Evolutionary conservation across 169 alveolate genomes (phyloP), one percentile per base, ranked within the genome.

Genomic region (Plasmodium yoelii): DNA sequence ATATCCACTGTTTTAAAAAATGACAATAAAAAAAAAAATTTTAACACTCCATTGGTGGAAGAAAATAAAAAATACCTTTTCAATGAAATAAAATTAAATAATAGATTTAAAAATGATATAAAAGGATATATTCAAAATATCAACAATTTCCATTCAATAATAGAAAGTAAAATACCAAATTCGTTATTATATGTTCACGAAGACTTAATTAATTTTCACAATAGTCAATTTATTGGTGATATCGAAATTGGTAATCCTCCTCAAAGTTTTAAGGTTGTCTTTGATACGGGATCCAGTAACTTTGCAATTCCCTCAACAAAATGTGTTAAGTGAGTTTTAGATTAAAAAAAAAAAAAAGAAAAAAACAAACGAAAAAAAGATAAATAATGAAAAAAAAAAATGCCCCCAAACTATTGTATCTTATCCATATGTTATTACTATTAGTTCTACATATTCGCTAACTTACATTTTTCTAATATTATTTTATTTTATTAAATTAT

Each of bases 211-310:
- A 96, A 96, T 73, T 96, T 93, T 91, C 97, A 96, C 80, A 96
- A 96, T 91, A 95, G 97, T 70, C 98, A 96, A 55, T 96, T 95
- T 69, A 95, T 96, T 91, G 98, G 98, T 18, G 95, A 95, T 59
- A 95, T 96, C 10, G 93, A 94, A 60, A 90, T 96, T 18, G 98
- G 98, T 47, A 96, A 97, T 12, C 98, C 98, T 2, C 96, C 97
- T 22, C 92, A 87, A 67, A 91, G 87, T 47, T 96, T 96, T 77
- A 94, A 94, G n/a, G 98, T 96, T 73, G 97, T 96, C 67, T 55
- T 94, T 56, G 88, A 96, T 69, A 96, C 98, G 13, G 98, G 98
- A 1, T 94, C 97, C 34, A 94, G 97, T 74, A 96, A 96, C 72
- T 91, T 96, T 4, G 96, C 97, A 97, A 88, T 96, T 5, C 98